Evolutionary conservation across 2,329 filamentous ascomycete species (phyloP), one percentile per base, ranked within the genome.

Genomic region (Pseudogymnoascus sp.): DNA sequence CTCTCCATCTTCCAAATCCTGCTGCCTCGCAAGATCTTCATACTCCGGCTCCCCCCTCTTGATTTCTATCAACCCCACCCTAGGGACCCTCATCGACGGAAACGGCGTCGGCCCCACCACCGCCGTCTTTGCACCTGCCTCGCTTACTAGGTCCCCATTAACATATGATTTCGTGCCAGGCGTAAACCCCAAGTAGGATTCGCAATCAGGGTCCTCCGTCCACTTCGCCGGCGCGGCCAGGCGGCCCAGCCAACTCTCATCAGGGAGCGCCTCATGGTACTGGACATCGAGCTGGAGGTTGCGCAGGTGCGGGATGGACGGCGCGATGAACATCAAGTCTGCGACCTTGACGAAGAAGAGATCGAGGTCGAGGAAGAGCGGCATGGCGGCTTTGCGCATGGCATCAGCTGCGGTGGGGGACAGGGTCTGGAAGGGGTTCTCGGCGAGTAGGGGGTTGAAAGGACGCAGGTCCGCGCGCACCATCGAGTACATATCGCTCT

Each of bases 311-410:
- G 83, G 79, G 63, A 84, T 78, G 62, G 76, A 82, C 4, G 84
- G 80, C 10, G 87, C 75, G 44, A 82, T 79, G 66, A 77, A 81
- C 76, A 88, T 80, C 64, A 88, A 78, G 67, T 88, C 86, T 31
- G 84, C 85, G 62, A 87, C 84, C 78, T 86, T 87, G 66, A 88
- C 81, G 69, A 88, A 87, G 71, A 88, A 88, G 79, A 87, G 79
- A 67, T 87, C 82, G 70, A 82, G 81, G 16, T 79, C 78, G 65
- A 79, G 73, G 71, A 87, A 74, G 3, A 72, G 67, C 16, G 26
- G 37, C 35, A 44, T 40, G 24, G 38, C 40, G 11, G 11, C 42
- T 40, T 33, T 62, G 29, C 50, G 29, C 33, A 44, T 61, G 16
- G 7, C 72, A 75, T 6, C 71, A 72, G 47, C 76, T 78, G 64